These are phyloP conservation scores for Plectranthus barbatus DNA, from an alignment of 257 asterid genomes.

Conservation along the genomic window DNA sequence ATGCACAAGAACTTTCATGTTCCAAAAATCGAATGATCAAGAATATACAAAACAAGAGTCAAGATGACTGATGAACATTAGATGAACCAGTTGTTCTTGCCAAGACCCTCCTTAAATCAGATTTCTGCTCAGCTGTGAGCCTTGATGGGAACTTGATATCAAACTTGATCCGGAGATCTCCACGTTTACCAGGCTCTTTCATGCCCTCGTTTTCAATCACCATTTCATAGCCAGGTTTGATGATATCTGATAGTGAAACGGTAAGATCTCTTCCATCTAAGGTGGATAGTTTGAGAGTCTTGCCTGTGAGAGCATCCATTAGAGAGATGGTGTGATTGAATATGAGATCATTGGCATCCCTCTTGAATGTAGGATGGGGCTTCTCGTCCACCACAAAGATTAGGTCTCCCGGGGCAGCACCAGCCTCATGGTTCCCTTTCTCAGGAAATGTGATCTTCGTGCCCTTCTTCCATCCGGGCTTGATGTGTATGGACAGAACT, in stretches of 20 bases:
- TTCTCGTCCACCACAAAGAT: constrained; percentile 79
- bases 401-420: constrained; percentile 71
- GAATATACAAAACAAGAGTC: constrained; percentile 38
- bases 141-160: constrained; percentile 81
- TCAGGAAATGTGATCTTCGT: constrained; percentile 86
- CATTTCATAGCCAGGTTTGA: constrained; percentile 80
- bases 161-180: constrained; percentile 71
- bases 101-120: constrained; percentile 68
- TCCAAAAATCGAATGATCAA: constrained; percentile 21
- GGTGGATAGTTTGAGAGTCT: constrained; percentile 45
- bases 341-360: constrained; percentile 81
- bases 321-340: constrained; percentile 58
- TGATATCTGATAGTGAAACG: constrained; percentile 46
- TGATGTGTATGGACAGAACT: constrained; percentile 64
- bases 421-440: constrained; percentile 74
- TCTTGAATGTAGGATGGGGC: constrained; percentile 57
- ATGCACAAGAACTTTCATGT: constrained; percentile 50
- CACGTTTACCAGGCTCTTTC: constrained; percentile 83
- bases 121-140: constrained; percentile 71
- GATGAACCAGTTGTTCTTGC: constrained; percentile 39
- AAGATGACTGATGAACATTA: neutral
- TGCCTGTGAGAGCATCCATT: constrained; percentile 87
- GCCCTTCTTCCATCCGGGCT: constrained; percentile 98
- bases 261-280: constrained; percentile 58
- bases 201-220: constrained; percentile 68